phyloP scores from a whole-genome alignment of 23 red algal genomes.

The Gracilaria caudata region DNA sequence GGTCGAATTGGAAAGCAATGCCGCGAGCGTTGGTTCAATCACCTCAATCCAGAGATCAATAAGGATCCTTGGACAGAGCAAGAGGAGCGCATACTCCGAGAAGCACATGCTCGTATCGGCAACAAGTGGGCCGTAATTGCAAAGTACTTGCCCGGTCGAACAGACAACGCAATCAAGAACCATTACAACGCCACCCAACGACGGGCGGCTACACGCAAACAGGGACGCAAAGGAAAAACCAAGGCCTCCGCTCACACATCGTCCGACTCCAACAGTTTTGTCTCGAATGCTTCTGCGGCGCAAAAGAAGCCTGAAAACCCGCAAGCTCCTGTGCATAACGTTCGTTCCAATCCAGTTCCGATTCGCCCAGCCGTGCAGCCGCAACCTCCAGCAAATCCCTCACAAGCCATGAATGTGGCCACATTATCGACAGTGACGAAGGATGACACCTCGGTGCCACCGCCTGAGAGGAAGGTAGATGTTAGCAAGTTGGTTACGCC shows the following conservation, averaged over 20 bases:
- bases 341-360: slow-evolving; percentile 1
- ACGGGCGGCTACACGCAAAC: slow-evolving; percentile 46
- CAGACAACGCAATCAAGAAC: slow-evolving; percentile 99
- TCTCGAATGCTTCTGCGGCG: slow-evolving; percentile 12
- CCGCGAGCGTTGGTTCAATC: slow-evolving; percentile 97
- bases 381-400: background rate
- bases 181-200: slow-evolving; percentile 89
- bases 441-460: background rate
- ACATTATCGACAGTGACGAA: slow-evolving; percentile 11
- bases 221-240: slow-evolving; percentile 41
- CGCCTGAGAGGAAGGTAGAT: slow-evolving; percentile 4
- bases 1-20: slow-evolving; percentile 98
- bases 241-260: slow-evolving; percentile 32
- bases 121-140: slow-evolving; percentile 96
- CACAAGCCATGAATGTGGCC: background rate
- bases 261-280: slow-evolving; percentile 35
- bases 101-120: slow-evolving; percentile 85
- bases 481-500: slow-evolving; percentile 10
- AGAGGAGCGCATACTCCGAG: slow-evolving; percentile 85
- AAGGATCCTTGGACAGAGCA: slow-evolving; percentile 92
- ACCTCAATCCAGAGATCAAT: slow-evolving; percentile 87
- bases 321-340: slow-evolving; percentile 7
- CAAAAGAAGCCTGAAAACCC: slow-evolving; percentile 17
- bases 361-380: slow-evolving; percentile 18
- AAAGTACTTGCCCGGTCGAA: slow-evolving; percentile 88